Percentiles rank a stretch among this genome's conserved stretches.
These are phyloP conservation scores for Candida arabinofermentans DNA, from an alignment of 805 yeast species.

Conservation along the genomic window DNA sequence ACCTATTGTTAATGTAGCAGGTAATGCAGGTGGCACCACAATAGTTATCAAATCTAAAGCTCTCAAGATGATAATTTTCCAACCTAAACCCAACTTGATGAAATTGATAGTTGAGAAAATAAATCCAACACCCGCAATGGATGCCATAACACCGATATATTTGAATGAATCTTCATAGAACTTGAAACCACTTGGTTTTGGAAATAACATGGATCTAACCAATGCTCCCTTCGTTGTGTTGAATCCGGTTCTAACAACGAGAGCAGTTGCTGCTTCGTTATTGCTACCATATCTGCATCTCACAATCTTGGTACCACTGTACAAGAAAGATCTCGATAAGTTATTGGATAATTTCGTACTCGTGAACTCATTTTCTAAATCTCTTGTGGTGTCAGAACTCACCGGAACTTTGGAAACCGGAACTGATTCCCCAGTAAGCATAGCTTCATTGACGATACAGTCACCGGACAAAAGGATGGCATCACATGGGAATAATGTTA, in stretches of 20 bases:
- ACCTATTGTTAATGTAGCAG: constrained; percentile 96
- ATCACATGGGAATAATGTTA: constrained; percentile 80
- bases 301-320: constrained; percentile 85
- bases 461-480: constrained; percentile 85
- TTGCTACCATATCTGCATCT: constrained; percentile 66
- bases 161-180: constrained; percentile 93
- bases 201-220: constrained; percentile 93
- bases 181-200: constrained; percentile 90
- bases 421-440: constrained; percentile 97
- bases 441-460: constrained; percentile 94
- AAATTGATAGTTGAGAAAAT: constrained; percentile 79
- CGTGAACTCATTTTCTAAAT: constrained; percentile 52
- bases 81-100: constrained; percentile 67
- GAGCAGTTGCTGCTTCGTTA: constrained; percentile 77
- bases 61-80: constrained; percentile 68
- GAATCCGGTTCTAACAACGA: constrained; percentile 88
- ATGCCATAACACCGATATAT: constrained; percentile 91
- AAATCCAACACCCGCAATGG: constrained; percentile 82
- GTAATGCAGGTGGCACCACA: constrained; percentile 98
- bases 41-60: constrained; percentile 93
- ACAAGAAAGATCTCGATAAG: constrained; percentile 73
- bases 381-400: constrained; percentile 53
- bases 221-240: constrained; percentile 93
- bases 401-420: constrained; percentile 86
- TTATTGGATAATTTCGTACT: constrained; percentile 54